Base-by-base conservation (phyloP, 177 flowering plant species). In the Tripterygium wilfordii region DNA sequence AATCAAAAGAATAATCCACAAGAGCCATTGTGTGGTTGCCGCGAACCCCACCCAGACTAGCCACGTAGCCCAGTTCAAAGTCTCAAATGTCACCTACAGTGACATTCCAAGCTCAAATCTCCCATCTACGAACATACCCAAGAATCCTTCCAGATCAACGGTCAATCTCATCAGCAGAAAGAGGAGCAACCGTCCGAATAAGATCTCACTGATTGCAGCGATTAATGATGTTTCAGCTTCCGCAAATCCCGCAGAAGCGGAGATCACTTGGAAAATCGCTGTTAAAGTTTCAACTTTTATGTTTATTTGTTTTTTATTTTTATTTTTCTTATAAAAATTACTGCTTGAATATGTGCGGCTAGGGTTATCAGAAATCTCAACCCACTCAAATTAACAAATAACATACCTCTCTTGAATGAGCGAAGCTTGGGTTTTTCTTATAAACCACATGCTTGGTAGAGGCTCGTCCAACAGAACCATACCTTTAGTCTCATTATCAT, bases 261-360 rank as follows among this genome's bases (percentile, higher is more conserved):
- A 61, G 36, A 19, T 85, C 56, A 75, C 84, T 19, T 88, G 91
- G 96, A 77, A 83, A 63, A 79, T 81, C 15, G 54, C 77, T n/a
- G 74, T 78, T 10, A 95, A 95, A 10, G 53, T 24, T 41, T n/a
- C 3, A 7, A 14, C 25, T 1, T 6, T 43, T 13, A 4, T 13
- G 0, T 18, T 27, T 19, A 10, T 44, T 29, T 37, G 8, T 20
- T 30, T 18, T 9, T 46, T 28, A 10, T 16, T 15, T 12, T 18
- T 24, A 1, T 45, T 23, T 24, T 1, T 5, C 26, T 23, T 21
- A 10, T 45, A 14, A 0, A 24, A 2, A 7, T 36, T 24, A 6
- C 29, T 27, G 0, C 1, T 45, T 13, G 9, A n/a, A n/a, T 35
- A 8, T 57, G 10, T 70, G 64, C 82, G 87, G 98, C 98, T 72